Evolutionary conservation across 2,329 filamentous ascomycete genomes (phyloP).

Genomic region (Pseudopyrenochaeta lycopersici): DNA sequence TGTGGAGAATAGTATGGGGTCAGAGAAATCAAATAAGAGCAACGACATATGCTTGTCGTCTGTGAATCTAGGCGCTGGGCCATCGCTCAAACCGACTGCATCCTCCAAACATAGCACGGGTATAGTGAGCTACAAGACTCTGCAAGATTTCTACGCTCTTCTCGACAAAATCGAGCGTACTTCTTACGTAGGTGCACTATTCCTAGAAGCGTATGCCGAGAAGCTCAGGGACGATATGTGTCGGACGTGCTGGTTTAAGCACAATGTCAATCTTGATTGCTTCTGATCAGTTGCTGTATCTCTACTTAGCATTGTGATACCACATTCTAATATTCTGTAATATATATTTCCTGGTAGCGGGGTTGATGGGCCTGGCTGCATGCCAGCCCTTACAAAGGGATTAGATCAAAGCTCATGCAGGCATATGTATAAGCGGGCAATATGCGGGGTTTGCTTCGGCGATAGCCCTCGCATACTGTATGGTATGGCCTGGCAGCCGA

Average conservation of each 20-base stretch:
- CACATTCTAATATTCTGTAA: too few relatives aligned
- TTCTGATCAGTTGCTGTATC: constrained; percentile 4
- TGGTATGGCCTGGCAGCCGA: not conserved
- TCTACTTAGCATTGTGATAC: too few relatives aligned
- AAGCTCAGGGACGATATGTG: constrained; percentile 31
- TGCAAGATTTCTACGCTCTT: constrained; percentile 37
- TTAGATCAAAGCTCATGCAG: not conserved
- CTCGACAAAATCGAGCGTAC: constrained; percentile 35
- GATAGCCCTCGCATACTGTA: too few relatives aligned
- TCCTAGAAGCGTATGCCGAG: constrained; percentile 20
- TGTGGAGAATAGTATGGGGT: not conserved
- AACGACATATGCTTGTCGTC: not conserved
- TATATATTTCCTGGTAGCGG: too few relatives aligned
- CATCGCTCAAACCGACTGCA: not conserved
- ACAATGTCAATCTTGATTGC: constrained; percentile 17
- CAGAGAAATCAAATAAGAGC: not conserved
- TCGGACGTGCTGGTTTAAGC: constrained; percentile 33
- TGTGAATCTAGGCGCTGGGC: not conserved
- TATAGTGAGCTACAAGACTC: constrained; percentile 27
- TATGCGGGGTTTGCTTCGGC: not conserved
- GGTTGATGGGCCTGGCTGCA: not conserved
- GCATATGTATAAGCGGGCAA: not conserved
- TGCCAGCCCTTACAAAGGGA: not conserved
- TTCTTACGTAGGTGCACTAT: constrained; percentile 22
- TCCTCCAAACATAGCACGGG: not conserved